phyloP scores from a whole-genome alignment of 2,329 filamentous ascomycete species.

The Cladosporium colombiae region DNA sequence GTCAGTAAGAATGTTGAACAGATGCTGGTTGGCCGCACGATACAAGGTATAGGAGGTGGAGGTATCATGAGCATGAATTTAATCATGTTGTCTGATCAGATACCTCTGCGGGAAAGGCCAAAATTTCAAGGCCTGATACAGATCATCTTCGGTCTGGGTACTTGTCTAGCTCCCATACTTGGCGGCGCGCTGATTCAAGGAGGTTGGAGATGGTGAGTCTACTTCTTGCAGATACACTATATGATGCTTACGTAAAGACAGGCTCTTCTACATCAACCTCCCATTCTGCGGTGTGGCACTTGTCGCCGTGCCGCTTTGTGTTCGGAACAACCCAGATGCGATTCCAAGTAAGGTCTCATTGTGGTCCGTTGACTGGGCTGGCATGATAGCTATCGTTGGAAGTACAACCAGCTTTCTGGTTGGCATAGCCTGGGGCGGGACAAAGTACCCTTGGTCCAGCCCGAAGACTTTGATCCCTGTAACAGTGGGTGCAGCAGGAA shows the following conservation, averaged over 20 bases:
- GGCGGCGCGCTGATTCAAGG: constrained; percentile 33
- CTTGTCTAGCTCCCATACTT: constrained; percentile 38
- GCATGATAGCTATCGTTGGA: no score
- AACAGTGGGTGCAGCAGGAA: no score
- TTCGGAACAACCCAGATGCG: no score
- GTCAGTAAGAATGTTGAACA: constrained; percentile 40
- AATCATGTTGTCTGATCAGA: constrained; percentile 46
- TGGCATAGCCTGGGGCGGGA: no score
- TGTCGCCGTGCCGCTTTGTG: constrained; percentile 44
- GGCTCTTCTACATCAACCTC: constrained; percentile 43
- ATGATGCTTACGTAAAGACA: neutral
- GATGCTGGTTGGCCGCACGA: constrained; percentile 45
- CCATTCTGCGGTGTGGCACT: constrained; percentile 39
- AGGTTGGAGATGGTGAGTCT: constrained; percentile 34
- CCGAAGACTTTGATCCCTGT: no score
- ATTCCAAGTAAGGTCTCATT: no score
- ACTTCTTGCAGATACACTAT: neutral
- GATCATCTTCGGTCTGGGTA: constrained; percentile 36
- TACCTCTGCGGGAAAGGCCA: constrained; percentile 30
- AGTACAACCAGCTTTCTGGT: no score
- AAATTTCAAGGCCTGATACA: constrained; percentile 31
- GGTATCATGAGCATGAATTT: constrained; percentile 47
- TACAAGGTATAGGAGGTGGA: constrained; percentile 52
- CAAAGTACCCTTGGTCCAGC: no score
- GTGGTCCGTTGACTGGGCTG: no score